These are phyloP conservation scores for Pyracantha coccinea DNA, from an alignment of 331 rosid genomes.

Conservation along the genomic window DNA sequence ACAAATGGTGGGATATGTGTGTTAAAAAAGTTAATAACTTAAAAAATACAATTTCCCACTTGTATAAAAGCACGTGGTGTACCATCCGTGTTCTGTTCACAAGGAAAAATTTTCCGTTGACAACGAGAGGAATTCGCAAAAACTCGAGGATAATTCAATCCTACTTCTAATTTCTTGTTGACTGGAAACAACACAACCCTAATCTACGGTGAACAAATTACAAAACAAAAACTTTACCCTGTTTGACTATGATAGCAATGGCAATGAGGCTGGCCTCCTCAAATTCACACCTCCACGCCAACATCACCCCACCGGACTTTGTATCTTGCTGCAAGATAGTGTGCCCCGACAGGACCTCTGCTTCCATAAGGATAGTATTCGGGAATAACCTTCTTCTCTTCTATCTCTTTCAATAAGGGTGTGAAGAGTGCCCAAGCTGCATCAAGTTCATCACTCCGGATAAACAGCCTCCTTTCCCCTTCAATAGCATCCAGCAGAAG, in stretches of 20 bases:
- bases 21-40: too few species aligned
- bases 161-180: neutral
- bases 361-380: conserved; percentile 91
- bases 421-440: conserved; percentile 91
- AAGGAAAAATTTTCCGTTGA: too few species aligned
- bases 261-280: neutral
- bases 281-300: conserved; percentile 31
- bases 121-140: neutral
- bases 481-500: conserved; percentile 81
- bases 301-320: conserved; percentile 85
- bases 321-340: conserved; percentile 80
- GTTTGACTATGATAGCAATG: neutral
- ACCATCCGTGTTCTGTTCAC: too few species aligned
- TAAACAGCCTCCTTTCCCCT: conserved; percentile 87
- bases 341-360: conserved; percentile 89
- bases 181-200: neutral
- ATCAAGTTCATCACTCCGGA: conserved; percentile 76
- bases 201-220: neutral
- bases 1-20: too few species aligned
- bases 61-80: too few species aligned
- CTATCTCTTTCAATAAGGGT: conserved; percentile 64
- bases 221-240: neutral
- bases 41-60: too few species aligned
- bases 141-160: neutral
- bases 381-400: conserved; percentile 62